phyloP scores from a whole-genome alignment of 306 rosid genomes.

The Lotus japonicus region DNA sequence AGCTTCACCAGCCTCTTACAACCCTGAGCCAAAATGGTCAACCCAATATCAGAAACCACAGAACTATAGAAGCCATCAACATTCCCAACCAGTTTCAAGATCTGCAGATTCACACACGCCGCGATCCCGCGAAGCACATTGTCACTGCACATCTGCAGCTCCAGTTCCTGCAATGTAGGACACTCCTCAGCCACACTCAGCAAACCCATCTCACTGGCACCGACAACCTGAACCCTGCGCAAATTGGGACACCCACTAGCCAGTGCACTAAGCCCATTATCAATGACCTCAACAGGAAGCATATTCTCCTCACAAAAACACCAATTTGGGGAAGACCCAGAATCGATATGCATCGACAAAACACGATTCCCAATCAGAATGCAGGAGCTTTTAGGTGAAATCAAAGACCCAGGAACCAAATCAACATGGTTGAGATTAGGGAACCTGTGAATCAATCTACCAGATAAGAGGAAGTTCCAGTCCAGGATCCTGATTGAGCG shows the following conservation, averaged over 20 bases:
- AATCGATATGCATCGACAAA: conserved; percentile 41
- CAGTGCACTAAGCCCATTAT: conserved; percentile 52
- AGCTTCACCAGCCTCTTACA: conserved; percentile 85
- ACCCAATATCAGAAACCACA: conserved; percentile 76
- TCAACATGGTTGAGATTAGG: conserved; percentile 74
- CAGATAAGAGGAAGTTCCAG: conserved; percentile 77
- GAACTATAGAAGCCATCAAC: conserved; percentile 64
- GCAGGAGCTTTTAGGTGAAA: conserved; percentile 43
- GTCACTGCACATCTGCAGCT: conserved; percentile 73
- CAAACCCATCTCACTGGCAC: conserved; percentile 76
- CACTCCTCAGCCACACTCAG: conserved; percentile 78
- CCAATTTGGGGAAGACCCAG: conserved; percentile 34
- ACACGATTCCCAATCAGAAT: conserved; percentile 44
- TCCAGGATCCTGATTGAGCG: conserved; percentile 55
- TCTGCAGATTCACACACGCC: conserved; percentile 69
- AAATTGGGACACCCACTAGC: conserved; percentile 76
- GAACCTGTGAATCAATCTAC: conserved; percentile 67
- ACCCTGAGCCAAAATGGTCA: conserved; percentile 91
- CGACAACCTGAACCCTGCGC: conserved; percentile 56
- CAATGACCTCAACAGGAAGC: conserved; percentile 63
- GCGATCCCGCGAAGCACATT: conserved; percentile 74
- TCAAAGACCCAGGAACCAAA: conserved; percentile 51
- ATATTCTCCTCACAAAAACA: conserved; percentile 43
- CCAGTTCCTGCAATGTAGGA: conserved; percentile 67
- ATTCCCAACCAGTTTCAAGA: conserved; percentile 64